A percentile compares a stretch with the other conserved stretches of the same genome.
phyloP scores from a whole-genome alignment of 306 rosid species.

The Trichosanthes cucumerina region DNA sequence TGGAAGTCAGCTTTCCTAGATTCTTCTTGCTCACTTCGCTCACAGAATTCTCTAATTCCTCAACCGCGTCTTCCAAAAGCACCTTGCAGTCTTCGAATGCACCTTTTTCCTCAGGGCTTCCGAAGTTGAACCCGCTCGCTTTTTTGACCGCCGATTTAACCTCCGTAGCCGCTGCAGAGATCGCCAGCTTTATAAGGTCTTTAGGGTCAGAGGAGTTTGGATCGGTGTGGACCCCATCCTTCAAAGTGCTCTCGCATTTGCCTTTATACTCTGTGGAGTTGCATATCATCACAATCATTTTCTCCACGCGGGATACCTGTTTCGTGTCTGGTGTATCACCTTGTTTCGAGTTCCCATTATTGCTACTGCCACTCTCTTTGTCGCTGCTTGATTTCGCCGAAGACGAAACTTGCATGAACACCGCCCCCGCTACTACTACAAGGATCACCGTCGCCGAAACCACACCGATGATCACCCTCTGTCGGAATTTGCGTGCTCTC shows the following conservation, averaged over 20 bases:
- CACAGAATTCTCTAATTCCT: constrained; percentile 32
- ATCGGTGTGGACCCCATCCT: constrained; percentile 5
- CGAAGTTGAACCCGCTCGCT: constrained; percentile 13
- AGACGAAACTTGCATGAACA: constrained; percentile 15
- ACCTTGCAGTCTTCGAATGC: constrained; percentile 66
- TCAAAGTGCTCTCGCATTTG: constrained; percentile 39
- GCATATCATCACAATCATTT: constrained; percentile 34
- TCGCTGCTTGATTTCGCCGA: background rate
- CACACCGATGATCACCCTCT: constrained; percentile 33
- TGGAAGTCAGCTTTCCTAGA: constrained; percentile 7
- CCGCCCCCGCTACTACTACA: constrained; percentile 10
- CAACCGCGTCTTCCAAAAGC: constrained; percentile 35
- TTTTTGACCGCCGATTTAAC: constrained; percentile 32
- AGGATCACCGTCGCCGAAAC: constrained; percentile 25
- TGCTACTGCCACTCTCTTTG: background rate
- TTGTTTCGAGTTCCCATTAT: background rate
- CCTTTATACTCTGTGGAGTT: constrained; percentile 35
- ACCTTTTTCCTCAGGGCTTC: constrained; percentile 27
- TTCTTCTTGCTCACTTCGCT: background rate
- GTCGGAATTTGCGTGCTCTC: constrained; percentile 29
- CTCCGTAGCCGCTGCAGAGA: constrained; percentile 28
- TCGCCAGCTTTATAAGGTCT: constrained; percentile 40
- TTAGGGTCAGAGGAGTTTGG: constrained; percentile 26
- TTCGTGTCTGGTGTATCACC: background rate
- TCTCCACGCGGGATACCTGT: background rate